phyloP scores from a whole-genome alignment of 2,329 filamentous ascomycete genomes.

The Colletotrichum cordylinicola region DNA sequence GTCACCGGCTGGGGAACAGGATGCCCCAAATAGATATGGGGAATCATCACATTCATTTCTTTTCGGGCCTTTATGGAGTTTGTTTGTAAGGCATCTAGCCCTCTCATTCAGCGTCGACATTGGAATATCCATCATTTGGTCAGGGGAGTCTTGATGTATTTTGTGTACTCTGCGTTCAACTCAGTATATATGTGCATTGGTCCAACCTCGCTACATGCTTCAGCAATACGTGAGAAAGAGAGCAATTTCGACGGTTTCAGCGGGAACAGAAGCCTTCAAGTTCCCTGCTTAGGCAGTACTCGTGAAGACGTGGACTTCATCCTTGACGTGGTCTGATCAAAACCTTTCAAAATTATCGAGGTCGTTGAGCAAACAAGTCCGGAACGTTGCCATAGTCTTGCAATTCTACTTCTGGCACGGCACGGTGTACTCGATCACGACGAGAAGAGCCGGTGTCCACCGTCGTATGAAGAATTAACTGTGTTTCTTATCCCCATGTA shows the following conservation, averaged over 20 bases:
- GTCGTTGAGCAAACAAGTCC: not conserved
- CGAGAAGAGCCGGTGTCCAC: not conserved
- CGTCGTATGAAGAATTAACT: not conserved
- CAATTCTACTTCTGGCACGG: not conserved
- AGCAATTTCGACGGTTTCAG: not conserved
- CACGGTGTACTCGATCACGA: not conserved
- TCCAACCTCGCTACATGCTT: not conserved
- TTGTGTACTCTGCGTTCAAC: not conserved
- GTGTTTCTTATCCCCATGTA: not conserved
- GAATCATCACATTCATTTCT: not conserved
- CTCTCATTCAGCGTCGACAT: not conserved
- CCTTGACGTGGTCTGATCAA: not conserved
- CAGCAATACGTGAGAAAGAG: not conserved
- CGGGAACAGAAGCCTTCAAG: not conserved
- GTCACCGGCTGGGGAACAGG: not conserved
- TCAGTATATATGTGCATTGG: not conserved
- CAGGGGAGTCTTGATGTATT: not conserved
- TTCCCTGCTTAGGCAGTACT: not conserved
- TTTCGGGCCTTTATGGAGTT: not conserved
- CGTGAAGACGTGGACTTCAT: not conserved
- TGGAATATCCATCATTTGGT: not conserved
- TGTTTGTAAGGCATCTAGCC: not conserved
- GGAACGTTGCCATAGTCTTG: not conserved
- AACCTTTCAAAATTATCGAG: not conserved
- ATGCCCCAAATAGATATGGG: not conserved